Percentiles rank a stretch among this genome's conserved stretches.
Evolutionary conservation across 2,329 filamentous ascomycete species (phyloP).

Genomic region (Penicillium concentricum): DNA sequence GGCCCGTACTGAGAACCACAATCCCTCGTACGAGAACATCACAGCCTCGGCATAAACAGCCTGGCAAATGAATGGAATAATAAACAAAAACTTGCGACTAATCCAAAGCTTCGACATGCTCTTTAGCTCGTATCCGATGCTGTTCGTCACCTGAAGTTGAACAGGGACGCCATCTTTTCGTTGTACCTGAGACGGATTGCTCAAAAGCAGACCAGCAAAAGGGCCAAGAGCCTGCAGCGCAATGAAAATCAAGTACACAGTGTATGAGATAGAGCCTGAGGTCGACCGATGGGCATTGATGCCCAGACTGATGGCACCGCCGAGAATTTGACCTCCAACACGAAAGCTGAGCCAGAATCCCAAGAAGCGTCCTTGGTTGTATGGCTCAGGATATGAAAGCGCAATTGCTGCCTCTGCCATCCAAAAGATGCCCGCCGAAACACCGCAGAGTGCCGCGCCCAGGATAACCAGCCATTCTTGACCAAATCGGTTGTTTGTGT

Average conservation of each 20-base stretch:
- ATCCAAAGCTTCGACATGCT: conserved; percentile 60
- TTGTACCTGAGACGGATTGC: conserved; percentile 60
- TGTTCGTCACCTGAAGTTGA: conserved; percentile 56
- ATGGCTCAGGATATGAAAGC: conserved; percentile 69
- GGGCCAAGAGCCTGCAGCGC: conserved; percentile 66
- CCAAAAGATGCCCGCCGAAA: conserved; percentile 73
- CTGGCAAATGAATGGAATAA: conserved; percentile 68
- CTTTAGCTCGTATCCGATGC: conserved; percentile 60
- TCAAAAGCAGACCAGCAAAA: conserved; percentile 64
- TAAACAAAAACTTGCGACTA: conserved; percentile 60
- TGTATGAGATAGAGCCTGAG: conserved; percentile 66
- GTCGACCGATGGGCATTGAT: conserved; percentile 59
- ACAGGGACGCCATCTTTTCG: conserved; percentile 65
- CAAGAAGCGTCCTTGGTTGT: conserved; percentile 63
- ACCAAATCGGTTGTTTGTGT: conserved; percentile 69
- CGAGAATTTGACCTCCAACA: conserved; percentile 66
- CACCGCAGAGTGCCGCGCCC: conserved; percentile 66
- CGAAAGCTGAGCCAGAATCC: conserved; percentile 67
- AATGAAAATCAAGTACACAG: conserved; percentile 69
- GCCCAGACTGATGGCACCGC: conserved; percentile 69
- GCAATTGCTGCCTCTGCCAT: conserved; percentile 73
- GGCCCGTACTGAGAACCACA: conserved; percentile 70
- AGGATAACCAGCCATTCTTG: conserved; percentile 68
- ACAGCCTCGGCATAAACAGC: conserved; percentile 70
- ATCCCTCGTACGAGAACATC: conserved; percentile 65